These are phyloP conservation scores for Otatea glauca DNA, from an alignment of 176 grass and related monocot species.

Conservation along the genomic window DNA sequence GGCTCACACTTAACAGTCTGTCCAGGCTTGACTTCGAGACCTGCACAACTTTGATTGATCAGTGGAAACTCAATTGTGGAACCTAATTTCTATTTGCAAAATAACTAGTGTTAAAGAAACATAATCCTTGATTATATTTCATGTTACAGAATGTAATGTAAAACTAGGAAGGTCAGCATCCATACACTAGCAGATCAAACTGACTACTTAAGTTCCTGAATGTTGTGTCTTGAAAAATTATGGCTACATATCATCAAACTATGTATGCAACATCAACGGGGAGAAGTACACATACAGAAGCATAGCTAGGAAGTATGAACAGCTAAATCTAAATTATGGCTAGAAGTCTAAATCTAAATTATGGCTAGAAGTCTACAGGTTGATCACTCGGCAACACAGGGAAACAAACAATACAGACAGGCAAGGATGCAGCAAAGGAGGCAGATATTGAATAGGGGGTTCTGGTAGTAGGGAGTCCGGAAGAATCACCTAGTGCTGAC, in stretches of 20 bases:
- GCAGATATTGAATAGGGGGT: not conserved
- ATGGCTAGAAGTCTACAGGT: not conserved
- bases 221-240: not conserved
- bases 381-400: not conserved
- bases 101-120: not conserved
- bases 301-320: not conserved
- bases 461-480: not conserved
- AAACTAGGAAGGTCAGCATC: not conserved
- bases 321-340: not conserved
- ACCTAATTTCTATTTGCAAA: not conserved
- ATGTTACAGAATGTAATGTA: not conserved
- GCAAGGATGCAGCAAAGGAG: not conserved
- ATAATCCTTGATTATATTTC: not conserved
- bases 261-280: not conserved
- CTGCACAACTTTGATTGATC: conserved; percentile 9
- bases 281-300: not conserved
- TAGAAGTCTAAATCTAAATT: not conserved
- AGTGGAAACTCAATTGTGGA: not conserved
- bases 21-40: conserved; percentile 85
- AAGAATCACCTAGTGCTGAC: not conserved
- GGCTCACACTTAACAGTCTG: conserved; percentile 58
- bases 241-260: not conserved
- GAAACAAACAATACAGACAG: not conserved
- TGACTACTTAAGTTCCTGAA: not conserved
- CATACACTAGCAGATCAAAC: not conserved